A percentile compares a stretch with the other conserved stretches of the same genome.
Conservation (phyloP, 305 asterid species). For the Fraxinus xanthoxyloides region DNA sequence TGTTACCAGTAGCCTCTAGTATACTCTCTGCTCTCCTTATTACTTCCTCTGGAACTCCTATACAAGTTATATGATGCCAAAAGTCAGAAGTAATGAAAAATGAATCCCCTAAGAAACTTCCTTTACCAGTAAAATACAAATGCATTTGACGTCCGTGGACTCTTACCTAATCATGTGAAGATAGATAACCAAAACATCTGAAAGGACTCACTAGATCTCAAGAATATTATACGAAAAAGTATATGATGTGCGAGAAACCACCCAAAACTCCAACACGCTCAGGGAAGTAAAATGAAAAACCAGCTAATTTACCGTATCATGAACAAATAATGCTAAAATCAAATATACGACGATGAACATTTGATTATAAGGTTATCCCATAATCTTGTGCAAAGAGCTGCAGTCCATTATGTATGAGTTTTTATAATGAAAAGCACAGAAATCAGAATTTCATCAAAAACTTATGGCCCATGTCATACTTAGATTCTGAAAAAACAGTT, state of each 20-base stretch:
- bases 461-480: neutral
- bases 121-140: neutral
- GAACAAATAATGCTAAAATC: neutral
- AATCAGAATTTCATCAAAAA: neutral
- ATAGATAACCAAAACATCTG: neutral
- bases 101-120: neutral
- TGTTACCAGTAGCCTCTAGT: constrained; percentile 48
- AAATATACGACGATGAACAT: neutral
- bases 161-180: neutral
- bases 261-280: neutral
- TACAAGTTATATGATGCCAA: constrained; percentile 15
- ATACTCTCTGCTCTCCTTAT: constrained; percentile 67
- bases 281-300: neutral
- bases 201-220: neutral
- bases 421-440: neutral
- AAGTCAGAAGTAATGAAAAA: constrained; percentile 1
- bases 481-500: neutral
- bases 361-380: neutral
- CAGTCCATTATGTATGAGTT: neutral
- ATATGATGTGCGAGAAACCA: neutral
- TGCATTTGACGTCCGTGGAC: neutral
- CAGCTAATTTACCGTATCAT: neutral
- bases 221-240: neutral
- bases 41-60: constrained; percentile 76
- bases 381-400: neutral